Base-by-base conservation (phyloP, 129 eudicot genomes). In the Calendula officinalis region DNA sequence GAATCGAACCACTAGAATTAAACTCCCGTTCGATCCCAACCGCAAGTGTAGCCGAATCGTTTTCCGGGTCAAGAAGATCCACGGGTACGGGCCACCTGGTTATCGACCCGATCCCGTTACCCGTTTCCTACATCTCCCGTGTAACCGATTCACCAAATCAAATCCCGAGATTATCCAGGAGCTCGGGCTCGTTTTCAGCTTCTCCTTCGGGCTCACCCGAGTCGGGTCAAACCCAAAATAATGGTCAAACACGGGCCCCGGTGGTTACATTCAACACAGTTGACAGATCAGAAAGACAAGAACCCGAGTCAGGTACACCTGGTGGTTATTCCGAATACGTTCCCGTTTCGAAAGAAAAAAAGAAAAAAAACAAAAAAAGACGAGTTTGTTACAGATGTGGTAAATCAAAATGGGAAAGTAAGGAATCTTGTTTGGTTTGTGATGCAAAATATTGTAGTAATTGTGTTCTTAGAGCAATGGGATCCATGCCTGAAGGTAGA, bases 401-500 rank as follows among this genome's bases (percentile, higher is more conserved):
- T 27, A 94, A 88, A 76, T 95, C 95, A 38, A 94, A 94, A 80
- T 94, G 99, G 99, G 99, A 94, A 55, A 69, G 82, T 0, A 94
- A 94, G 62, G 99, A 94, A 67, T 82, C 87, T 0, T 94, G 99
- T 52, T 60, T 94, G 58, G 99, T 94, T 57, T 94, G 99, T 80
- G 95, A 86, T 83, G 85, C 95, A 3, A 94, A 86, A 61, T 94
- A 85, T 57, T 94, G 99, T 59, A 83, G 95, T 58, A 88, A 72
- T 66, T 94, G 99, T 69, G 99, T 94, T 80, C 99, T 94, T 50
- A 74, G 99, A 68, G 97, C 97, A 22, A 94, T 94, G 99, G 99
- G 99, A 0, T 94, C 99, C 11, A 94, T 94, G 99, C 99, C 99
- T 1, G 99, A 94, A 67, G 99, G 99, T 56, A 83, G 99, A 9